Conservation (phyloP, 805 yeast species). For the Kodamaea sagamina region DNA sequence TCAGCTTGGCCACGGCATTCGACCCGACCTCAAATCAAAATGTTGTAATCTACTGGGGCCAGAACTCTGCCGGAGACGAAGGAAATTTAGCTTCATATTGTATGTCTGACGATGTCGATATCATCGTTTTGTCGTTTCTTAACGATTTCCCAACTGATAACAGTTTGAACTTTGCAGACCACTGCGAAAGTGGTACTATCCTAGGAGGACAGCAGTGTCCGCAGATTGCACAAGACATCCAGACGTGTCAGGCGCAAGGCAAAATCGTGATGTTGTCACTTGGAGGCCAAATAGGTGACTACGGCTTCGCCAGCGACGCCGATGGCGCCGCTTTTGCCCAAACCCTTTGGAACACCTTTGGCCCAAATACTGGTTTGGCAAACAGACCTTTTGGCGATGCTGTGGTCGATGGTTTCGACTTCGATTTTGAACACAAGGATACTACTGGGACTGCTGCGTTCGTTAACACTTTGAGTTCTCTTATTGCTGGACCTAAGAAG, state of each 20-base stretch:
- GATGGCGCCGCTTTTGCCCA: constrained; percentile 59
- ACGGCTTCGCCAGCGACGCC: constrained; percentile 52
- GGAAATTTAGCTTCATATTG: constrained; percentile 15
- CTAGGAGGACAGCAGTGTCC: constrained; percentile 19
- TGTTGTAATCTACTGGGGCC: constrained; percentile 90
- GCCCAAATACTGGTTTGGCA: constrained; percentile 17
- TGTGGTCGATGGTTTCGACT: constrained; percentile 37
- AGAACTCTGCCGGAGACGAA: constrained; percentile 47
- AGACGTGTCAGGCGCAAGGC: constrained; percentile 72
- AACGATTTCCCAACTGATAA: constrained; percentile 8
- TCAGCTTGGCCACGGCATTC: constrained; percentile 20
- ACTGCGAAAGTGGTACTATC: constrained; percentile 40
- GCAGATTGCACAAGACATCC: constrained; percentile 58
- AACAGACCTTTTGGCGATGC: constrained; percentile 14
- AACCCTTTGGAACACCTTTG: constrained; percentile 42
- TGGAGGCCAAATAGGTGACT: constrained; percentile 67
- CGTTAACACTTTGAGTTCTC: constrained; percentile 12
- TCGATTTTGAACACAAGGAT: constrained; percentile 27
- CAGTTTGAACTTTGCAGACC: constrained; percentile 55
- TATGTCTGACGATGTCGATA: constrained; percentile 8
- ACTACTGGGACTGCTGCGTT: constrained; percentile 30
- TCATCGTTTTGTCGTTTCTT: constrained; percentile 12
- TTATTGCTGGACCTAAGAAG: background rate
- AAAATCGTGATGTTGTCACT: constrained; percentile 73
- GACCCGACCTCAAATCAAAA: constrained; percentile 48